phyloP scores from a whole-genome alignment of 164 flowering plant species.

The Magnolia sinica region DNA sequence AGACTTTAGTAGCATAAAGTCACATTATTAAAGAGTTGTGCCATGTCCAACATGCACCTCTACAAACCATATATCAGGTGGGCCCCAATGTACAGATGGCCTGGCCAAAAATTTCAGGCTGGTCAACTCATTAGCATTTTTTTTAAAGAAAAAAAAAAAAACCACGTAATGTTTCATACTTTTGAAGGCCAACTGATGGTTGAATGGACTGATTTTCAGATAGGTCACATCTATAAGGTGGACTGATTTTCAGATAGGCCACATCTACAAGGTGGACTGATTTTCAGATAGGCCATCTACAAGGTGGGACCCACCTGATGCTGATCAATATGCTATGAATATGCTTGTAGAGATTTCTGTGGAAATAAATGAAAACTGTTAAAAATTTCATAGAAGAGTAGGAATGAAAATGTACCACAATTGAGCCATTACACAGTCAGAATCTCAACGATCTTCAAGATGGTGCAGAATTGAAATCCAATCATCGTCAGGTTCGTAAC shows the following conservation, averaged over 20 bases:
- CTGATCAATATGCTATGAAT: neutral
- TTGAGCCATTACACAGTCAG: slow-evolving; percentile 4
- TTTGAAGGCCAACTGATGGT: neutral
- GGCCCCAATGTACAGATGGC: too few relatives aligned
- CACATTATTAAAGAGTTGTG: neutral
- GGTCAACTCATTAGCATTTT: neutral
- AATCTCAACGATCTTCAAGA: slow-evolving; percentile 2
- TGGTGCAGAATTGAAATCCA: neutral
- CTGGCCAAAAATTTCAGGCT: too few relatives aligned
- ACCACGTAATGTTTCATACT: neutral
- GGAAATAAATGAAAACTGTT: neutral
- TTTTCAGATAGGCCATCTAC: neutral
- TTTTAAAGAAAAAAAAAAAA: neutral
- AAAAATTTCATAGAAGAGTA: neutral
- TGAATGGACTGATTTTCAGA: neutral
- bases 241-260: neutral
- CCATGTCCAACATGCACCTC: neutral
- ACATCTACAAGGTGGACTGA: neutral
- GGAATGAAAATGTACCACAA: neutral
- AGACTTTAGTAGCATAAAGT: neutral
- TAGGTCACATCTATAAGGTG: neutral
- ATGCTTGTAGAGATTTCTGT: neutral
- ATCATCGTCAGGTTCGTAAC: neutral
- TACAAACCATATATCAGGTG: neutral
- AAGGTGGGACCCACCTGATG: neutral